Percentiles rank a stretch among this genome's conserved stretches.
Evolutionary conservation across 805 yeast genomes (phyloP).

Genomic region (Yarrowia sp.): DNA sequence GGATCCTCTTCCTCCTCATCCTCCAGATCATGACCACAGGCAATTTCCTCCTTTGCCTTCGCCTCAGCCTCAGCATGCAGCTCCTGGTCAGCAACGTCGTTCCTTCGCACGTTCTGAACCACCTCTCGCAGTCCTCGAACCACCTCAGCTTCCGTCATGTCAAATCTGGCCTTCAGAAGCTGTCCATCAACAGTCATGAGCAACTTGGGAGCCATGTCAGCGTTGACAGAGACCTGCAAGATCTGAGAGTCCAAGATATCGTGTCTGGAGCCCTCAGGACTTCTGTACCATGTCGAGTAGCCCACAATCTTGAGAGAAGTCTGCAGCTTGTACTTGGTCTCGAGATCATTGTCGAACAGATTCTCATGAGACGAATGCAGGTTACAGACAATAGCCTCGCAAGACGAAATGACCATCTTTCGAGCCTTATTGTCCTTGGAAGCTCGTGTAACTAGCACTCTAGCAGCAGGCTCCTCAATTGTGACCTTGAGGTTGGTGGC

Average conservation of each 20-base stretch:
- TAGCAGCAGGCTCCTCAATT: constrained; percentile 50
- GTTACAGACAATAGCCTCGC: constrained; percentile 48
- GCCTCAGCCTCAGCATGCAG: constrained; percentile 12
- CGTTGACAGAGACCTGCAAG: constrained; percentile 43
- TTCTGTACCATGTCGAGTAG: constrained; percentile 48
- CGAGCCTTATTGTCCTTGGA: constrained; percentile 40
- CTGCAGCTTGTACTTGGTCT: constrained; percentile 44
- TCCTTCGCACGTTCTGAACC: constrained; percentile 34
- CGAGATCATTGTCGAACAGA: constrained; percentile 3
- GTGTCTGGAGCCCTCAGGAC: constrained; percentile 45
- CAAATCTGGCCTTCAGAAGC: constrained; percentile 46
- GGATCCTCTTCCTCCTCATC: constrained; percentile 6
- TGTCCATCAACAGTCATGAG: constrained; percentile 44
- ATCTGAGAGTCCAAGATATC: constrained; percentile 46
- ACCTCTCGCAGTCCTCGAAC: constrained; percentile 48
- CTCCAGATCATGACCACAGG: constrained; percentile 14
- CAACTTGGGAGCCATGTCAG: constrained; percentile 47
- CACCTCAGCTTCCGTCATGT: constrained; percentile 48
- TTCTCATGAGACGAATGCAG: constrained; percentile 44
- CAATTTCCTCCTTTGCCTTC: constrained; percentile 28
- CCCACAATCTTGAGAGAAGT: constrained; percentile 44
- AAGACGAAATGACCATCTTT: constrained; percentile 49
- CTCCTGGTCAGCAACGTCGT: constrained; percentile 1
- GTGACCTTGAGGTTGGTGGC: constrained; percentile 46
- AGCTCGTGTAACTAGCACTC: constrained; percentile 44